These are phyloP conservation scores for Cymbopogon citratus DNA, from an alignment of 176 grass and related monocot species.

Conservation along the genomic window DNA sequence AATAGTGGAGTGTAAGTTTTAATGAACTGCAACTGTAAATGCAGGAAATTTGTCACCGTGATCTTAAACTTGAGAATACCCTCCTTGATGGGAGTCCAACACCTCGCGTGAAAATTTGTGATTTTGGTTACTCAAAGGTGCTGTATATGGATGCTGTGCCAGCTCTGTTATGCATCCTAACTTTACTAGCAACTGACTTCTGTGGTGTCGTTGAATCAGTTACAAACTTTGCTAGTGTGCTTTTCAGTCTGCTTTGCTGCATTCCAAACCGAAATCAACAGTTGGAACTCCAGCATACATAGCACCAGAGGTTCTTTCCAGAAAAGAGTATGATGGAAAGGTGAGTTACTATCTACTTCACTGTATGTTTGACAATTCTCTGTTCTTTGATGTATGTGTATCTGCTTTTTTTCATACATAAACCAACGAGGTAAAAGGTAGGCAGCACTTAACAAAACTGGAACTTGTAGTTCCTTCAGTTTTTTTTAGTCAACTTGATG, in stretches of 20 bases:
- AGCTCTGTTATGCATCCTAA: background rate
- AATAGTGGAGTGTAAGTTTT: background rate
- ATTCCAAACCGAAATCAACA: slow-evolving; percentile 91
- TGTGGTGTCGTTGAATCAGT: background rate
- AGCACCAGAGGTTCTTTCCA: slow-evolving; percentile 85
- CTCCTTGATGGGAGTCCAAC: slow-evolving; percentile 86
- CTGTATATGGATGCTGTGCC: background rate
- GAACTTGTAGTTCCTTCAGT: background rate
- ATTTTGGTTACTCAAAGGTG: slow-evolving; percentile 98
- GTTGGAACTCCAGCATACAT: slow-evolving; percentile 99
- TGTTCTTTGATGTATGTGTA: background rate
- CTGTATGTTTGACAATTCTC: background rate
- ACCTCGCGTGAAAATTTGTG: slow-evolving; percentile 89
- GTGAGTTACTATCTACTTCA: slow-evolving; percentile 16
- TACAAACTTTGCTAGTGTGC: background rate
- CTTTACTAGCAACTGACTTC: background rate
- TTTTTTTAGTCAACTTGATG: too few species aligned
- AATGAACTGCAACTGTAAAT: background rate
- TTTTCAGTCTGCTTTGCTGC: slow-evolving; percentile 85
- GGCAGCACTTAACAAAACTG: background rate
- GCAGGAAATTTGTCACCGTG: slow-evolving; percentile 95
- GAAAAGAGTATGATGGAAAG: slow-evolving; percentile 96
- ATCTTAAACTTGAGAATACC: slow-evolving; percentile 98
- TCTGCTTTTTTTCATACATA: background rate
- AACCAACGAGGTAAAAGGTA: background rate